Base-by-base conservation (phyloP, 306 rosid genomes). In the Citrullus mucosospermus region DNA sequence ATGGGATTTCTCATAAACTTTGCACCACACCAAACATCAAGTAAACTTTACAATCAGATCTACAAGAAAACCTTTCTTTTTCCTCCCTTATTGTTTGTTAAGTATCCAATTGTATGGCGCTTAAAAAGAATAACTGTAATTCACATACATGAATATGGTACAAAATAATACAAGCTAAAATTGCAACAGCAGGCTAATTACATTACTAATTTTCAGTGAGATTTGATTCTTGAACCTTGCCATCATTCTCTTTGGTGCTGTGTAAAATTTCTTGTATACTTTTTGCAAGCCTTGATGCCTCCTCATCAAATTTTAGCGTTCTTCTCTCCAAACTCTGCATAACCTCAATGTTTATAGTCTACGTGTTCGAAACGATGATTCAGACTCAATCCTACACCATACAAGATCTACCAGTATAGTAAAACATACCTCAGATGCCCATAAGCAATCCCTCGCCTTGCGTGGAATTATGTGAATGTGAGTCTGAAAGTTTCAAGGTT, bases 381-480 rank as follows among this genome's bases (percentile, higher is more conserved):
- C 34, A 66, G 79, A 66, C 71, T 53, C 34, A 66, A 18, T 53
- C 30, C 1, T 20, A 20, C 57, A 44, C 16, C 34, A 44, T 69
- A 67, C 39, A 57, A 22, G 22, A 65, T 62, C 75, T 15, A 63
- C 6, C 36, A 62, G 66, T 58, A 25, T 32, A 57, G 44, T 34
- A 11, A 57, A 46, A 28, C 78, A 66, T 89, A 95, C 99, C 99
- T 95, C 97, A 18, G 99, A 95, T 20, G 89, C 82, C 99, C 99
- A 95, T 63, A 92, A 84, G 82, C 93, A 89, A 78, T 95, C 99
- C 11, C 12, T 84, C 22, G 87, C 91, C 79, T 88, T 87, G 76
- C 97, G 99, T 53, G 99, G 99, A 81, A 95, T 92, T 81, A 95
- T 88, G 86, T 95, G 99, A 66, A 95, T 82, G 82, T 95, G 99